Conservation (phyloP, 768 basidiomycete genomes). For the Boletus insuetus region DNA sequence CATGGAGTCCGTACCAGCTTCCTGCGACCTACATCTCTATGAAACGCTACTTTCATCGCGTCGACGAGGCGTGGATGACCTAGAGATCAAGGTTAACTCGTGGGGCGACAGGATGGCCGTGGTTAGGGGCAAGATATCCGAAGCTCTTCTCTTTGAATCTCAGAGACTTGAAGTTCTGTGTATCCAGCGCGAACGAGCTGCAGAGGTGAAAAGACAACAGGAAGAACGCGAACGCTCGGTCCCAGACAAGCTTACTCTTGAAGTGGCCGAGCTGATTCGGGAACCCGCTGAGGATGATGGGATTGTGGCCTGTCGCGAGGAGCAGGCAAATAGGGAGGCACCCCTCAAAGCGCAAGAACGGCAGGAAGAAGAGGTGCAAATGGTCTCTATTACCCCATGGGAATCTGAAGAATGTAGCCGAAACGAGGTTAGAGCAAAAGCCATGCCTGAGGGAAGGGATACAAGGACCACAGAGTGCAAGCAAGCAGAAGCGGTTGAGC, state of each 20-base stretch:
- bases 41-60: constrained; percentile 50
- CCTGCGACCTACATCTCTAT: constrained; percentile 43
- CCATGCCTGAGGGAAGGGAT: neutral
- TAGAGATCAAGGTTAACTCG: constrained; percentile 43
- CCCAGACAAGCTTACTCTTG: constrained; percentile 24
- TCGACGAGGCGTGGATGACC: constrained; percentile 47
- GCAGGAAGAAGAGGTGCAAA: neutral
- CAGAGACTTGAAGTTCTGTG: constrained; percentile 41
- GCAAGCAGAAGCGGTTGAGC: neutral
- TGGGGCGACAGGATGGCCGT: constrained; percentile 43
- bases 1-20: constrained; percentile 50
- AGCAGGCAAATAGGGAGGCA: constrained; percentile 10
- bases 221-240: constrained; percentile 28
- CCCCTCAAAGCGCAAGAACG: neutral
- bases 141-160: constrained; percentile 40
- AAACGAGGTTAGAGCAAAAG: constrained; percentile 1
- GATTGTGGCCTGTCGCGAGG: constrained; percentile 24
- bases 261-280: constrained; percentile 2
- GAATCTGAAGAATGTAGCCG: constrained; percentile 1
- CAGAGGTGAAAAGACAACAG: constrained; percentile 18
- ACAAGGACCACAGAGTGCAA: neutral
- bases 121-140: constrained; percentile 38
- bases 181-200: constrained; percentile 25
- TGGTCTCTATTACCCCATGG: neutral
- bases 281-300: constrained; percentile 21